Evolutionary conservation across 495 filamentous ascomycete species (phyloP), one percentile per base, ranked within the genome.

Genomic region (Letharia columbiana): DNA sequence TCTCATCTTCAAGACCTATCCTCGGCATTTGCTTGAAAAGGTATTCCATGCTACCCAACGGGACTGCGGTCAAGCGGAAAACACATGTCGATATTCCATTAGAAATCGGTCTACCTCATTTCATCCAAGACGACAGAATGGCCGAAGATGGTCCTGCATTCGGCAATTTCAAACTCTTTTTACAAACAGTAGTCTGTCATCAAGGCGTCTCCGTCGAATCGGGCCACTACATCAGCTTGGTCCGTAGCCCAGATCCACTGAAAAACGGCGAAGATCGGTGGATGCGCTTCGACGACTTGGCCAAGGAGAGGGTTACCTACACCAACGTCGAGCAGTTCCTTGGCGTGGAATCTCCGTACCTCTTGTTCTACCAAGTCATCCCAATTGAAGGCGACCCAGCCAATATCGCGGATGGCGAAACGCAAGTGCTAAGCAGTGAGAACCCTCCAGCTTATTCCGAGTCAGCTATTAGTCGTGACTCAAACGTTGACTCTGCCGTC

Each of bases 361-460:
- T 98, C 4, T 78, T 98, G 1, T 96, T 97, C 75, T 98, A 96
- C 71, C 93, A 96, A 73, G 92, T 97, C 49, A 81, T 91, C 45
- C 94, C 93, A 0, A 89, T 95, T 67, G 84, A 89, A 40, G 88
- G 89, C 57, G 85, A 90, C 59, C 77, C 83, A 10, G 75, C 81
- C 1, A 77, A 81, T 62, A 82, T 83, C 18, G 82, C 82, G 54
- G 71, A 82, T 42, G 77, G 77, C 40, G 80, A 84, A n/a, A 47
- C 82, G 1, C 77, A 81, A 52, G 82, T 82, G 13, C 81, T 80
- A 49, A 69, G 81, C 45, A 76, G 77, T 39, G 80, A 84, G 66
- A 83, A 80, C 6, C 78, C 83, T 5, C 81, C 85, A 13, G 81
- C 86, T 8, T 88, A 85, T 62, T 75, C 82, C 54, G 80, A 83